Base-by-base conservation (phyloP, 306 rosid species). In the Crotalaria pallida region DNA sequence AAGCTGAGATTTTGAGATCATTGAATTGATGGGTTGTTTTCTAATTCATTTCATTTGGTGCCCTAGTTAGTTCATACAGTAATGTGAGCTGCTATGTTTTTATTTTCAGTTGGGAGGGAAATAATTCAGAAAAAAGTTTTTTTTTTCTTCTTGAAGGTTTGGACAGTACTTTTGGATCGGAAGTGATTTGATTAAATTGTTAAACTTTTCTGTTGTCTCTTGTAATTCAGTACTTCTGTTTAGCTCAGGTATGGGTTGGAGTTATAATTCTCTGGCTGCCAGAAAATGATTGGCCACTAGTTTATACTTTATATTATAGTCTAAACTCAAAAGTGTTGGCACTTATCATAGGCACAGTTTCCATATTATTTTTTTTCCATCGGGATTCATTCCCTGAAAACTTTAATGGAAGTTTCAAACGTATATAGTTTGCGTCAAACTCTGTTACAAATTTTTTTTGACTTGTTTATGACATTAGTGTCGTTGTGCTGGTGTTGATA, bases 81-180 rank as follows among this genome's bases (percentile, higher is more conserved):
- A 72, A 57, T 74, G 57, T 79, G 76, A 80, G 63, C 69, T 68
- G 36, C 80, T 72, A 79, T 65, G 65, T 75, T 78, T 27, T 29
- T n/a, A n/a, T n/a, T 65, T 79, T 81, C 19, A 67, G 65, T 66
- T 79, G 33, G 71, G 55, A 58, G 66, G 61, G 33, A 59, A 77
- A 10, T 15, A 33, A 26, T 51, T 69, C 45, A 6, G 17, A 71
- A 38, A 55, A 19, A 58, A 26, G 67, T 40, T 15, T 2, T 23
- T 52, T 48, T 48, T 43, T 26, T 67, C 26, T 53, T 43, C 10
- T 26, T 23, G 48, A 12, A 18, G 27, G 68, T 65, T 33, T 76
- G 33, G 64, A 52, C 17, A 38, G 31, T 36, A 13, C 76, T 36
- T 72, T 6, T 61, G 74, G 73, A 73, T 81, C 79, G 15, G 22